phyloP scores from a whole-genome alignment of 306 rosid genomes.

The Quercus wislizeni region DNA sequence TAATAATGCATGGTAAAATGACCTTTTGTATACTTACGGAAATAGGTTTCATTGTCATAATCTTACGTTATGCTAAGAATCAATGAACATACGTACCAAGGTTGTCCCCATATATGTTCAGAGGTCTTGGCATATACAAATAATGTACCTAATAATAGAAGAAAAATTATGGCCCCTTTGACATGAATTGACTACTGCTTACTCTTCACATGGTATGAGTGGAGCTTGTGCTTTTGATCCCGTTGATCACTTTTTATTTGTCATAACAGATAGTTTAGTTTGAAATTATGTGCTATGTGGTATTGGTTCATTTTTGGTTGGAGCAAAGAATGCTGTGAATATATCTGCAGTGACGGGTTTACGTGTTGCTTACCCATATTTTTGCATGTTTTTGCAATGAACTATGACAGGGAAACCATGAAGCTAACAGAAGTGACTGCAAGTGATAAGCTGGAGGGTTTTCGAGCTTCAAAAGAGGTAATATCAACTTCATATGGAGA shows the following conservation, averaged over 20 bases:
- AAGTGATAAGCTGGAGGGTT: slow-evolving; percentile 89
- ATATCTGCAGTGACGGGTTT: not conserved
- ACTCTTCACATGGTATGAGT: not conserved
- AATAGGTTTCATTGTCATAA: not conserved
- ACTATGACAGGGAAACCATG: slow-evolving; percentile 54
- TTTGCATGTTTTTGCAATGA: not conserved
- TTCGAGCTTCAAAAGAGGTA: slow-evolving; percentile 97
- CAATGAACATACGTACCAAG: not conserved
- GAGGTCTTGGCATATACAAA: not conserved
- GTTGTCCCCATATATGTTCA: not conserved
- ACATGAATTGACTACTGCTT: not conserved
- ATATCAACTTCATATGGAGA: slow-evolving; percentile 15
- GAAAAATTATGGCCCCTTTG: not conserved
- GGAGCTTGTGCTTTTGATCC: not conserved
- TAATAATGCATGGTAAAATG: not conserved
- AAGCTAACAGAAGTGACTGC: slow-evolving; percentile 89
- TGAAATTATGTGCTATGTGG: not conserved
- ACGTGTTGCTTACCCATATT: not conserved
- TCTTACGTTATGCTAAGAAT: not conserved
- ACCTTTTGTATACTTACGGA: not conserved
- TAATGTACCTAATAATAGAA: not conserved
- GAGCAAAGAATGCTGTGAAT: not conserved
- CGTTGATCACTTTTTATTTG: not conserved
- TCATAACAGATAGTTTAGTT: not conserved
- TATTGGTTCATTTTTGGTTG: not conserved